Base-by-base conservation (phyloP, 2,329 filamentous ascomycete genomes). In the Botryotinia narcissicola region DNA sequence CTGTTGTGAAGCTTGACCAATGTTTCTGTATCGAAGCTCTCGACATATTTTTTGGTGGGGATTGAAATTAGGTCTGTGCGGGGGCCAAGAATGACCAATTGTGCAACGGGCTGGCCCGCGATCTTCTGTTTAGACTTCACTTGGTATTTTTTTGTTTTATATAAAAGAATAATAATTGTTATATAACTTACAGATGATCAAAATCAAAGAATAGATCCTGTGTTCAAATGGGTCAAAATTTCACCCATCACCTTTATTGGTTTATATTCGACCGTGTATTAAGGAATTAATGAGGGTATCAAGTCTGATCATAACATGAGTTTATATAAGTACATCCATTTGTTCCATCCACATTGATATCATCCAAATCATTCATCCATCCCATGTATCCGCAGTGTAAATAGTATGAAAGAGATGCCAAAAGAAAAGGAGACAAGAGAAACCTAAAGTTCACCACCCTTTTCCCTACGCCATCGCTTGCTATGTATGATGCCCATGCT, bases 311-410 rank as follows among this genome's bases (percentile, higher is more conserved):
- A 18, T 68, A 42, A 51, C 57, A 46, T 68, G 35, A 68, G 37
- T 72, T n/a, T 60, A 32, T 69, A 69, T 61, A 69, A 69, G 71
- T 73, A 73, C 63, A 73, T 61, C 63, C 71, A 35, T 37, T 71
- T 44, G 18, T 62, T 63, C 59, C 46, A 68, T 68, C 66, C 67
- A 44, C 60, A 59, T 59, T 54, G 37, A 57, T 51, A 29, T 44
- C 70, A 25, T 67, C 54, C 66, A 57, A 42, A 57, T 57, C 51
- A 57, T 32, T 37, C 37, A 42, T 51, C 46, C 61, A 42, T 48
- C 37, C 40, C 57, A 51, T 72, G 60, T 61, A 69, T 60, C 54
- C 12, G 29, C 44, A 29, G 20, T 37, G 22, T 73, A 18, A 25
- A 4, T 29, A 57, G 51, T 7, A 29, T 32, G 51, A 57, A 70